phyloP scores from a whole-genome alignment of 441 rosid species.

The Arabidopsis lyrata region DNA sequence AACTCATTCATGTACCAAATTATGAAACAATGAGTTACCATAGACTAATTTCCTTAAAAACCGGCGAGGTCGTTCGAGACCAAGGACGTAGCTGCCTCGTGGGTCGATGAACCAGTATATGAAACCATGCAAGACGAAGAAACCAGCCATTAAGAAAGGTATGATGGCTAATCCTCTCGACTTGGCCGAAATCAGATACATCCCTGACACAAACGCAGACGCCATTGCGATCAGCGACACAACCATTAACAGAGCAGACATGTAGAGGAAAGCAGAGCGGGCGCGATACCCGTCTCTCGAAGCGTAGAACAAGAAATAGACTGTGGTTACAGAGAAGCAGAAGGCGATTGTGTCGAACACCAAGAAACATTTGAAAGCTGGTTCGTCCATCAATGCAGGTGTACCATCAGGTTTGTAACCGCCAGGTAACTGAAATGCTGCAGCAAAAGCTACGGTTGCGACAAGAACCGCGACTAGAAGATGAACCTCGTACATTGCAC shows the following conservation, averaged over 20 bases:
- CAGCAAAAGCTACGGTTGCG: constrained; percentile 53
- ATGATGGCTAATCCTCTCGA: constrained; percentile 28
- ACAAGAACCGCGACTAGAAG: constrained; percentile 49
- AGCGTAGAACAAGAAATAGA: constrained; percentile 43
- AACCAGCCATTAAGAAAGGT: constrained; percentile 34
- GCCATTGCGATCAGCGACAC: constrained; percentile 43
- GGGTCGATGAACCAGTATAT: constrained; percentile 53
- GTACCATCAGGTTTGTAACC: constrained; percentile 49
- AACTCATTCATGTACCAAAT: constrained; percentile 12
- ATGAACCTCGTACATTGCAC: constrained; percentile 40
- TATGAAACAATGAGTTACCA: constrained; percentile 32
- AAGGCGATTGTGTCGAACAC: constrained; percentile 50
- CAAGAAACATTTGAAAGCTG: constrained; percentile 49
- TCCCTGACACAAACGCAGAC: constrained; percentile 46
- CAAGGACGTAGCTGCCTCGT: constrained; percentile 40
- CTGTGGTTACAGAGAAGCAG: constrained; percentile 43
- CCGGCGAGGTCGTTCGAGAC: constrained; percentile 28
- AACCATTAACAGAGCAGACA: constrained; percentile 44
- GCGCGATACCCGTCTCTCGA: constrained; percentile 41
- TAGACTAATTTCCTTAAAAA: constrained; percentile 27
- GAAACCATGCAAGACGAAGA: constrained; percentile 39
- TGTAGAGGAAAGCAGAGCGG: constrained; percentile 38
- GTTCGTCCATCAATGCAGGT: constrained; percentile 29
- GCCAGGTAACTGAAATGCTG: constrained; percentile 44
- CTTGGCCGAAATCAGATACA: constrained; percentile 45